Evolutionary conservation across 2,329 filamentous ascomycete genomes (phyloP).

Genomic region (Aspergillus sp.): DNA sequence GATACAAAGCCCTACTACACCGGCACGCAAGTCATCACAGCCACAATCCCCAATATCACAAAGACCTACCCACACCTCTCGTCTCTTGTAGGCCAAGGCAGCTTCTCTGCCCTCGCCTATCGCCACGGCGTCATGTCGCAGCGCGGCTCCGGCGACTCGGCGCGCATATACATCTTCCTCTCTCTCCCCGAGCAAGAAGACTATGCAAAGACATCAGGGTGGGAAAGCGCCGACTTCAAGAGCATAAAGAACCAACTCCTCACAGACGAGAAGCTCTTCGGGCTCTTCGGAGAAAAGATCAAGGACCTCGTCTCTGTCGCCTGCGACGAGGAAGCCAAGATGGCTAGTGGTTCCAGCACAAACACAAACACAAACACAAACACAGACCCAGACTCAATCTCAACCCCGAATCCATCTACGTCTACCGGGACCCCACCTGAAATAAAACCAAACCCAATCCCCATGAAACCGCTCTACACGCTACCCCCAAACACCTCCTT

Average conservation of each 20-base stretch:
- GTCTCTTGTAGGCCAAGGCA: constrained; percentile 26
- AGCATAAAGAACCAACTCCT: neutral
- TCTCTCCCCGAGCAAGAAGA: constrained; percentile 11
- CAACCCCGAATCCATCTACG: too few relatives aligned
- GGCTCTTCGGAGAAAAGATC: constrained; percentile 6
- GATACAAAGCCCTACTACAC: constrained; percentile 21
- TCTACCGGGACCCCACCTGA: too few relatives aligned
- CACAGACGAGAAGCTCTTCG: neutral
- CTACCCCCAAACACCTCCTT: constrained; percentile 22
- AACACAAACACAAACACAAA: too few relatives aligned
- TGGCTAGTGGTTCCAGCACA: too few relatives aligned
- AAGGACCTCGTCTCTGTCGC: constrained; percentile 22
- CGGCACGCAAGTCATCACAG: constrained; percentile 16
- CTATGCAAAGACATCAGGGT: neutral
- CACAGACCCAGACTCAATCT: too few relatives aligned
- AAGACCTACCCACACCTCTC: constrained; percentile 23
- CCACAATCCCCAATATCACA: constrained; percentile 21
- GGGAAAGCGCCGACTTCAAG: neutral
- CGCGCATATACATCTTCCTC: constrained; percentile 25
- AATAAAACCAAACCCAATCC: neutral
- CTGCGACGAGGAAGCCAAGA: constrained; percentile 15
- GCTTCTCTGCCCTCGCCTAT: constrained; percentile 24
- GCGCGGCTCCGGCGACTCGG: constrained; percentile 22
- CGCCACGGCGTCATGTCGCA: constrained; percentile 29
- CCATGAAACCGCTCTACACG: constrained; percentile 20